Evolutionary conservation across 805 yeast genomes (phyloP).

Genomic region (Lipomyces starkeyi): DNA sequence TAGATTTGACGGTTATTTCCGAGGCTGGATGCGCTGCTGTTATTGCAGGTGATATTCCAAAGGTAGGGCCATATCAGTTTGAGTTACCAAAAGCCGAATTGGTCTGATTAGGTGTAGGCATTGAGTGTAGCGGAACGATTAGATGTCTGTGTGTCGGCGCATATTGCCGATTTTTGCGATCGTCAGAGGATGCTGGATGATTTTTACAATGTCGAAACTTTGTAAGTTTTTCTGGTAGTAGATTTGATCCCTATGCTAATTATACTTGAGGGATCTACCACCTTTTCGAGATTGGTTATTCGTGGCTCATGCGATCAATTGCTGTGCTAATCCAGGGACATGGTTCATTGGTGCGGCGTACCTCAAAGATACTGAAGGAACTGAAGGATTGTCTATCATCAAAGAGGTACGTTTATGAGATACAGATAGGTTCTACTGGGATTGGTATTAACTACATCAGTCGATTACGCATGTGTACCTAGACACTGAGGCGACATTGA

Average conservation of each 20-base stretch:
- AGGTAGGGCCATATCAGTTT: constrained; percentile 26
- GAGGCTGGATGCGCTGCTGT: constrained; percentile 45
- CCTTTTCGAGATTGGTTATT: constrained; percentile 40
- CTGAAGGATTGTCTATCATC: constrained; percentile 34
- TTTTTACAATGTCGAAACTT: constrained; percentile 37
- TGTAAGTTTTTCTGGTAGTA: constrained; percentile 11
- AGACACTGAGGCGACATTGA: constrained; percentile 21
- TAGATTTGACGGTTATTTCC: constrained; percentile 40
- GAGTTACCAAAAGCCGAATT: background rate
- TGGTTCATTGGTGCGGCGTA: constrained; percentile 42
- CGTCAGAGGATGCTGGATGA: constrained; percentile 41
- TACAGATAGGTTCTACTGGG: background rate
- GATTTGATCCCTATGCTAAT: background rate
- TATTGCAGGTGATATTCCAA: constrained; percentile 40
- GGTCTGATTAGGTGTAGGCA: background rate
- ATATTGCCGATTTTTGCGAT: constrained; percentile 43
- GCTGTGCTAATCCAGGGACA: constrained; percentile 37
- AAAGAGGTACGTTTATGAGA: constrained; percentile 25
- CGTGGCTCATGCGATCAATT: constrained; percentile 40
- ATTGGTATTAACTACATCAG: constrained; percentile 7
- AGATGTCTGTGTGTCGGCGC: constrained; percentile 44
- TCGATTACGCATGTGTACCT: constrained; percentile 31
- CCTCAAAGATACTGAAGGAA: constrained; percentile 36
- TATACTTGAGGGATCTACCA: constrained; percentile 17
- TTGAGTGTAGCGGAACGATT: constrained; percentile 37